Evolutionary conservation across 345 rosid species (phyloP), one percentile per base, ranked within the genome.

Genomic region (Eucalyptus pumila): DNA sequence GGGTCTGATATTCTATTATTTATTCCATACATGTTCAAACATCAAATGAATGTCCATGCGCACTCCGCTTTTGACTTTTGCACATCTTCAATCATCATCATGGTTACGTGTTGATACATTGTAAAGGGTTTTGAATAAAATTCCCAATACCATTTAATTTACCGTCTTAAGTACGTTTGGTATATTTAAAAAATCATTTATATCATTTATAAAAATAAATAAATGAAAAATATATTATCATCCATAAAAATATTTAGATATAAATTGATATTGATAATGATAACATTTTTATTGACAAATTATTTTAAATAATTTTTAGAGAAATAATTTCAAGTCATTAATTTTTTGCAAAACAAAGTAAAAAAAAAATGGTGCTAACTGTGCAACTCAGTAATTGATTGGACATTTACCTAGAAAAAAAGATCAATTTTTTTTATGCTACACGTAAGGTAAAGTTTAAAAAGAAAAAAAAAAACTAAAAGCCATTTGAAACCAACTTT

Each of bases 201-300:
- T 62, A 62, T 13, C 9, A 0, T 6, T n/a, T 65, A 65, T 14
- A 14, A 65, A 65, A 65, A 65, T 65, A 4, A n/a, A n/a, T 14
- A 0, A 65, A 65, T 14, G 0, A 8, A n/a, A 4, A 14, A 65
- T 65, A 14, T n/a, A 14, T n/a, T 14, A 65, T 7, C 2, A 0
- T 14, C 10, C 19, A n/a, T 4, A 15, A 65, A 14, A 65, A n/a
- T 4, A 4, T 14, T 65, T 65, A 8, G 0, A 14, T 14, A 14
- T 65, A 14, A n/a, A 65, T 1, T 0, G 8, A 13, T n/a, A n/a
- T n/a, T 30, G 4, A 1, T 65, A 65, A 65, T n/a, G 9, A 62
- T 65, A 65, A 65, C 9, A 65, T n/a, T 65, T 65, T 65, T 65
- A 62, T 62, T 4, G 10, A 62, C 0, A 30, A 62, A 62, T 30